Base-by-base conservation (phyloP, 2,329 filamentous ascomycete species). In the Exophiala lecanii-corni region DNA sequence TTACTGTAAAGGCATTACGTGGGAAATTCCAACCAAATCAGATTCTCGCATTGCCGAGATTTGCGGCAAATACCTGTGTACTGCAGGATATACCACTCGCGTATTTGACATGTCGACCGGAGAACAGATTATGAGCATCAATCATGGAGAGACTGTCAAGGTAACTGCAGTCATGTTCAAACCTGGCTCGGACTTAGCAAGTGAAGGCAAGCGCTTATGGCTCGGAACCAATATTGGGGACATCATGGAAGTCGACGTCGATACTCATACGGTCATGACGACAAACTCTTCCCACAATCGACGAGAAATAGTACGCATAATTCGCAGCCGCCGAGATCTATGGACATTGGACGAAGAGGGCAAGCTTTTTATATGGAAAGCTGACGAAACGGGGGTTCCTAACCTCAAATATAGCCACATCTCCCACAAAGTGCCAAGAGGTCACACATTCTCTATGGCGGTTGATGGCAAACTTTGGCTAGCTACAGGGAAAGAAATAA, bases 281-380 rank as follows among this genome's bases (percentile, higher is more conserved):
- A 84, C 76, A 13, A 86, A 84, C 56, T 68, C 76, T 38, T 85
- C 86, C 2, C 92, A 97, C 57, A 79, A 81, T 5, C 80, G 86
- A 31, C 76, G 81, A 49, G 86, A 94, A 55, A 77, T 98, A 38
- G 78, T 86, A 51, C 87, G 82, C 56, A 94, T 98, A 31, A 84
- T 87, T 59, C 81, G 92, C 28, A 84, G 94, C 62, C 83, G 80
- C 50, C 87, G 88, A 54, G 86, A 96, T 58, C 78, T 98, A 62
- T 98, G 92, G 92, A 89, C 89, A 0, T 64, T 98, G 36, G 92
- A 97, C 60, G 89, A 96, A 51, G 81, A 84, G 35, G 92, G 92
- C 9, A 86, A 84, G 34, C 69, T 98, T 10, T 81, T 88, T 53
- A 78, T 97, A 4, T 98, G 92, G 92, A 81, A 79, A 1, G 82